phyloP scores from a whole-genome alignment of 371 early-diverging fungal genomes.

The Mucor sp. region DNA sequence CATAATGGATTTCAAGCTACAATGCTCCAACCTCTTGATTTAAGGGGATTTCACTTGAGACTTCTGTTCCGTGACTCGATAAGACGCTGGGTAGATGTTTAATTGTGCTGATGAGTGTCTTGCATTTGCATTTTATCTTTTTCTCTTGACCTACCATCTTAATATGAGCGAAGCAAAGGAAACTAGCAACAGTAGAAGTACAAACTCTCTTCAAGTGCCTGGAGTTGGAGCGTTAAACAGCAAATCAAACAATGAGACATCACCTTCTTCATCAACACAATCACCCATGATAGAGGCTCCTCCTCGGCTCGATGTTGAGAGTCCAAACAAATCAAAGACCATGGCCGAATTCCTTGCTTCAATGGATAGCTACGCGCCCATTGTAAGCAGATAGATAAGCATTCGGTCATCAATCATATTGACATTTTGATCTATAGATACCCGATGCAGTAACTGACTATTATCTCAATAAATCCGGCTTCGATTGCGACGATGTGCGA shows the following conservation, averaged over 20 bases:
- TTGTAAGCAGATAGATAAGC: constrained; percentile 50
- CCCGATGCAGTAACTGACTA: constrained; percentile 98
- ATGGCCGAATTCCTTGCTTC: constrained; percentile 84
- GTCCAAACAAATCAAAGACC: constrained; percentile 54
- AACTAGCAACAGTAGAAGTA: neutral
- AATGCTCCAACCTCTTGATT: too few relatives aligned
- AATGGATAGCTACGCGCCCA: constrained; percentile 90
- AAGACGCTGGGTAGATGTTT: too few relatives aligned
- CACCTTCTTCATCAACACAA: constrained; percentile 1
- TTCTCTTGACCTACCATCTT: neutral
- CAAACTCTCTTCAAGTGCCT: constrained; percentile 11
- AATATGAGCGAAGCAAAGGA: constrained; percentile 9
- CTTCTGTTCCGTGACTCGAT: too few relatives aligned
- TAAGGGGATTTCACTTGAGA: too few relatives aligned
- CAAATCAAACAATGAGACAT: neutral
- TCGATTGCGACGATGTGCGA: constrained; percentile 89
- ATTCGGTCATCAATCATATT: neutral
- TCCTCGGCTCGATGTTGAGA: constrained; percentile 8
- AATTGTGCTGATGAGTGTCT: neutral
- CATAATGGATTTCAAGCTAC: too few relatives aligned
- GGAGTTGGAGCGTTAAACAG: neutral
- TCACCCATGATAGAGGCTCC: constrained; percentile 9
- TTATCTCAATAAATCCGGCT: constrained; percentile 91
- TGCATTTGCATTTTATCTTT: neutral
- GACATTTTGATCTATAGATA: constrained; percentile 58